phyloP scores from a whole-genome alignment of 345 rosid genomes.

The Capsella bursapastoris region DNA sequence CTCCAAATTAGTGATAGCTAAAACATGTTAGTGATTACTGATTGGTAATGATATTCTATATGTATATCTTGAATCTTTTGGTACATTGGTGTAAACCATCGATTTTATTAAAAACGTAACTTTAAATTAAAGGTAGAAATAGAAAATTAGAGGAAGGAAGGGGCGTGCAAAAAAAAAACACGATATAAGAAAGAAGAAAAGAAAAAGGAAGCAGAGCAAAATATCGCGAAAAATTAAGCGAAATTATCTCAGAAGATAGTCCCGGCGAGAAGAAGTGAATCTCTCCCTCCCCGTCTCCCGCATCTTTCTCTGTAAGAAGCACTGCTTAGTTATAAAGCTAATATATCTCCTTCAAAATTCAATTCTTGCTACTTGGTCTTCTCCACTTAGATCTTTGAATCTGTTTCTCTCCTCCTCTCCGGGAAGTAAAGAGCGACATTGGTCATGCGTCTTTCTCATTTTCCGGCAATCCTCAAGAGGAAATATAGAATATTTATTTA shows the following conservation, averaged over 20 bases:
- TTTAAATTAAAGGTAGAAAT: background rate
- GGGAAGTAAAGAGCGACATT: background rate
- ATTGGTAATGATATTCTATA: no score
- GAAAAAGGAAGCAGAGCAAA: background rate
- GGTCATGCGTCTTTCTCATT: conserved; percentile 5
- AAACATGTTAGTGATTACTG: no score
- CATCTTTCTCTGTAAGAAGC: background rate
- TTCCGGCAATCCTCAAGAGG: conserved; percentile 7
- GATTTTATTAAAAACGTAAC: no score
- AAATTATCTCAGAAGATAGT: conserved; percentile 2
- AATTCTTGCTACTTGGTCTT: background rate
- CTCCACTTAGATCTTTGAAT: background rate
- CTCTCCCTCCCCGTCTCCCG: background rate
- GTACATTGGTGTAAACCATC: no score
- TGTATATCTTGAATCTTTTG: no score
- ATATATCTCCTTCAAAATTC: no score
- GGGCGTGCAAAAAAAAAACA: background rate
- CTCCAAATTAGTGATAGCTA: background rate
- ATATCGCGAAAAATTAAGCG: conserved; percentile 30
- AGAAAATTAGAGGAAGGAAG: background rate
- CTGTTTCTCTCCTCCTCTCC: background rate
- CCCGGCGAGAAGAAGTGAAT: conserved; percentile 31
- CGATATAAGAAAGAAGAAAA: background rate
- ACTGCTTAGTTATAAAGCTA: no score
- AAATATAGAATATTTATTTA: background rate